Evolutionary conservation across 129 eudicot genomes (phyloP).

Genomic region (Solidago caesia): DNA sequence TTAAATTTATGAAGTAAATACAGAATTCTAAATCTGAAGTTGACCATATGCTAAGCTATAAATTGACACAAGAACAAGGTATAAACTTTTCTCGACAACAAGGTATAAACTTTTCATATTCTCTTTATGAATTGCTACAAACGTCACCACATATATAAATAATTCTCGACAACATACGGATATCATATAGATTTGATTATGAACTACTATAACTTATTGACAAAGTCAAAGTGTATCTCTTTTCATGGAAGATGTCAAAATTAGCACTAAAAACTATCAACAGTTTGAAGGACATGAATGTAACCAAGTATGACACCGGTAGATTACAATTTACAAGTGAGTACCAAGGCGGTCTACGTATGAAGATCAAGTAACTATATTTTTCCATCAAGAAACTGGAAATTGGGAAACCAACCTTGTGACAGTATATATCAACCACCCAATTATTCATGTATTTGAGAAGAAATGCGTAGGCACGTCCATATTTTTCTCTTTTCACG

Average conservation of each 20-base stretch:
- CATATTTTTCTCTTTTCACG: constrained; percentile 89
- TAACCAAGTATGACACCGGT: background rate
- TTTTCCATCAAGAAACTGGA: background rate
- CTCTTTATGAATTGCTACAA: background rate
- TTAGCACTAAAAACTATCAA: background rate
- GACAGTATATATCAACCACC: constrained; percentile 90
- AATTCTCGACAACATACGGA: background rate
- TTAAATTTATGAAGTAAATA: constrained; percentile 8
- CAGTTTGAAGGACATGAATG: background rate
- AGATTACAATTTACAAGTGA: background rate
- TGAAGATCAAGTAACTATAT: constrained; percentile 9
- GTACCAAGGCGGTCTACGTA: constrained; percentile 7
- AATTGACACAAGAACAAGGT: background rate
- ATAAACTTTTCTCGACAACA: background rate
- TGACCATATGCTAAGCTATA: constrained; percentile 15
- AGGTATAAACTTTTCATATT: background rate
- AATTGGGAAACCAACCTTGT: constrained; percentile 60
- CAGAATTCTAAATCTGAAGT: constrained; percentile 4
- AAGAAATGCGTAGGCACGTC: constrained; percentile 61
- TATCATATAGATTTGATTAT: constrained; percentile 7
- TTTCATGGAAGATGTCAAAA: constrained; percentile 6
- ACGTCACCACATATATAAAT: background rate
- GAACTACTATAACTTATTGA: constrained; percentile 1
- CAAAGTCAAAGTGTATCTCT: constrained; percentile 20
- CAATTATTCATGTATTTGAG: constrained; percentile 76